Base-by-base conservation (phyloP, 495 filamentous ascomycete genomes). In the Penicillium herquei region DNA sequence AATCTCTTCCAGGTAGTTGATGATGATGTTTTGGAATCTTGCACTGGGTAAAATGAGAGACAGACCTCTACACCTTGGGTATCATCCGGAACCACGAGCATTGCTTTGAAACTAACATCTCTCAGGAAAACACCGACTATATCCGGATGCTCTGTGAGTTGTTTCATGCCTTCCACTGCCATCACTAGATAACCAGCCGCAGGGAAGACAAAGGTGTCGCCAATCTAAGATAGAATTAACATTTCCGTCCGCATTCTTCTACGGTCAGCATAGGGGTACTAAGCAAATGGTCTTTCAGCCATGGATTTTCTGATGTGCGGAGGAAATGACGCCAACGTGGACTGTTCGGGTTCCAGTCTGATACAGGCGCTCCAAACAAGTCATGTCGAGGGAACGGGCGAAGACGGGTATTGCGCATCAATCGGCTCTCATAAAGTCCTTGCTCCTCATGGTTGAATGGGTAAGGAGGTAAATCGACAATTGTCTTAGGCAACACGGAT, bases 131-230 rank as follows among this genome's bases (percentile, higher is more conserved):
- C 57, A 30, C 77, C 67, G 9, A 61, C 58, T 7, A 77, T 39
- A 8, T 52, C 43, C 1, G 37, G 56, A 48, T 18, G 3, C 7
- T 18, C 18, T 9, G 43, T 17, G 14, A 30, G 14, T 44, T 81
- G 81, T 0, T 66, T 52, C 1, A 64, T 64, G 0, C 78, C 80
- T 51, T 83, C 79, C 8, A 72, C 68, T 2, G 58, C 73, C 70
- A 83, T 78, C 6, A 69, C 59, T 0, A 81, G 66, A 45, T 77
- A 78, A 1, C 72, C 78, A 13, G 80, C 75, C 13, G 61, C 66
- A 0, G 81, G 80, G 49, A 6, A 35, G 11, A 35, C 11, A 35
- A 35, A 11, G 6, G 11, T 11, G 11, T 11, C 33, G n/a, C n/a
- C n/a, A n/a, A n/a, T n/a, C n/a, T n/a, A n/a, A n/a, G n/a, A n/a